Conservation (phyloP, 2,329 filamentous ascomycete genomes). For the Sporothrix pseudoabietina region DNA sequence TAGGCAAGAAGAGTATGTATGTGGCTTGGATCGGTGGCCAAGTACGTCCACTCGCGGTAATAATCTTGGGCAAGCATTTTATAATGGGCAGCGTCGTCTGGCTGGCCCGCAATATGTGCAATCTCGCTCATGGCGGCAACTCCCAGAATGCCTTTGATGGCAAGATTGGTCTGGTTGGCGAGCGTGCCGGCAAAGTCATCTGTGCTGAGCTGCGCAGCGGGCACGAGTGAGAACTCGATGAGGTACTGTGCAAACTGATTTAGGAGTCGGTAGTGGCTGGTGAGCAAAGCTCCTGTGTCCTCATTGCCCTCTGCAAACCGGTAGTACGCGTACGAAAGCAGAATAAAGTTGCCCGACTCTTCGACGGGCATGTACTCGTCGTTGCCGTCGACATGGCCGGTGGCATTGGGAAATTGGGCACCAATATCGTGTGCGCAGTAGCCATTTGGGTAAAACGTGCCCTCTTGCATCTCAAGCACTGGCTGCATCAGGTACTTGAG, state of each 20-base stretch:
- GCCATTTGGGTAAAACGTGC: constrained; percentile 80
- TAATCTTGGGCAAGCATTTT: constrained; percentile 10
- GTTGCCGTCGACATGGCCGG: constrained; percentile 67
- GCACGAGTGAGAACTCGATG: constrained; percentile 67
- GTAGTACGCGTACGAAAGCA: constrained; percentile 63
- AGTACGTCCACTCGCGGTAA: constrained; percentile 21
- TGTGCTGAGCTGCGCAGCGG: constrained; percentile 69
- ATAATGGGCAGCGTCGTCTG: constrained; percentile 39
- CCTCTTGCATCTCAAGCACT: constrained; percentile 77
- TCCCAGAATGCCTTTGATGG: constrained; percentile 76
- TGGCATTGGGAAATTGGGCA: constrained; percentile 73
- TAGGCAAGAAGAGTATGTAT: constrained; percentile 71
- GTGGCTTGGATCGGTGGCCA: constrained; percentile 63
- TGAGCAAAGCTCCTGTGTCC: constrained; percentile 55
- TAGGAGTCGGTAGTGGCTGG: constrained; percentile 62
- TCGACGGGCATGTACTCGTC: constrained; percentile 78
- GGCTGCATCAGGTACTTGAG: constrained; percentile 78
- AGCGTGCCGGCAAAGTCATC: constrained; percentile 77
- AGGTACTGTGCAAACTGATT: constrained; percentile 72
- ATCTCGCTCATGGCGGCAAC: constrained; percentile 67
- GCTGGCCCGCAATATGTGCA: constrained; percentile 61
- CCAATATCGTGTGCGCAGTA: constrained; percentile 80
- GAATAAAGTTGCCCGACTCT: constrained; percentile 75
- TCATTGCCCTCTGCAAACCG: constrained; percentile 48
- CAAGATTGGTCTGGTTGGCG: constrained; percentile 72